A percentile compares a stretch with the other conserved stretches of the same genome.
phyloP scores from a whole-genome alignment of 371 early-diverging fungal genomes.

The Mucor racemosus region DNA sequence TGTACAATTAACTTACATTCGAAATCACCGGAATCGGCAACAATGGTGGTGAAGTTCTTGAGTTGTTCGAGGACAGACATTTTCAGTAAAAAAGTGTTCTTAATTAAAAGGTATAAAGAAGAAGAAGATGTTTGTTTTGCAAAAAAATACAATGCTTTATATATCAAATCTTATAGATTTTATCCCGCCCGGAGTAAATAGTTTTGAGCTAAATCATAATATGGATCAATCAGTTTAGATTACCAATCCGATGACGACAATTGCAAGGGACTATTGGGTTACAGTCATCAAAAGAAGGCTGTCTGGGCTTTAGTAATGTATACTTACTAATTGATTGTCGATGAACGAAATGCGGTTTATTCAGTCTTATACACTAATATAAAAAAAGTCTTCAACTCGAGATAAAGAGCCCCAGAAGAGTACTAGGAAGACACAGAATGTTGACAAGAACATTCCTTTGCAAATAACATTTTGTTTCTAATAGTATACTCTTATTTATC shows the following conservation, averaged over 20 bases:
- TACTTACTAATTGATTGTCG: too few species aligned
- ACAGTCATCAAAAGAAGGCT: too few species aligned
- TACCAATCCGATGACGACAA: slow-evolving; percentile 7
- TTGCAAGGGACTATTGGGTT: slow-evolving; percentile 3
- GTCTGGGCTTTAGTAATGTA: too few species aligned
- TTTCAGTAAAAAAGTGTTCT: background rate
- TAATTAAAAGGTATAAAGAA: background rate
- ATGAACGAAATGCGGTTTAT: too few species aligned
- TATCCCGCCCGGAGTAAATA: slow-evolving; percentile 2
- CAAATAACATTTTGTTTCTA: too few species aligned
- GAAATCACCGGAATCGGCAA: slow-evolving; percentile 98
- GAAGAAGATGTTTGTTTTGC: background rate
- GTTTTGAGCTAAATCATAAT: slow-evolving; percentile 1
- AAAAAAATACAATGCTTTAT: slow-evolving; percentile 4
- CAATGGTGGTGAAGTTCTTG: slow-evolving; percentile 93
- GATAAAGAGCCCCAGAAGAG: too few species aligned
- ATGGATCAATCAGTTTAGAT: slow-evolving; percentile 5
- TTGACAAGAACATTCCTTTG: too few species aligned
- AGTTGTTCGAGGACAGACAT: slow-evolving; percentile 76
- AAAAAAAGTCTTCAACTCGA: too few species aligned
- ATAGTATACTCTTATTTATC: too few species aligned
- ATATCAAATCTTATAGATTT: background rate
- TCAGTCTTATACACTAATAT: too few species aligned
- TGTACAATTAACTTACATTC: slow-evolving; percentile 67
- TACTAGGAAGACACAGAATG: too few species aligned